phyloP scores from a whole-genome alignment of 768 basidiomycete species.

The Naganishia antarctica region DNA sequence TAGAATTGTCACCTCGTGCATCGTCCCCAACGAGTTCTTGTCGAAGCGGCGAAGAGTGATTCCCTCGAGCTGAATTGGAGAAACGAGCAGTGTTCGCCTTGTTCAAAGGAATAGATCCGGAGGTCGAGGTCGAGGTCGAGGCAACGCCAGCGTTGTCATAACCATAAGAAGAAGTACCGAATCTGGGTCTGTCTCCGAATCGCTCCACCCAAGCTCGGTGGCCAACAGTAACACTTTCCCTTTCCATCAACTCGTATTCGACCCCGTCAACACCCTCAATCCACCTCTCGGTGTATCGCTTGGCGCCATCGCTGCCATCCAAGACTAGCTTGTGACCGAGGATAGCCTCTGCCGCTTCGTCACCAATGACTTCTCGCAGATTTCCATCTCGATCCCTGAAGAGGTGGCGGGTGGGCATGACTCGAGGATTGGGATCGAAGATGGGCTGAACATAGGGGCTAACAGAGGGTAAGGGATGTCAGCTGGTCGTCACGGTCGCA shows the following conservation, averaged over 20 bases:
- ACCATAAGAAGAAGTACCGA: neutral
- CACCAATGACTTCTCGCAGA: slow-evolving; percentile 46
- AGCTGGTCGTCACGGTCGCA: neutral
- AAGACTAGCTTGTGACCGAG: slow-evolving; percentile 32
- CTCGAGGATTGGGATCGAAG: slow-evolving; percentile 42
- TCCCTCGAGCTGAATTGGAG: neutral
- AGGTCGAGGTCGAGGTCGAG: slow-evolving; percentile 7
- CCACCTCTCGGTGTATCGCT: slow-evolving; percentile 26
- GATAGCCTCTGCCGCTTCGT: slow-evolving; percentile 43
- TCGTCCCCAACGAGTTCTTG: neutral
- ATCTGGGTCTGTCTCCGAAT: slow-evolving; percentile 23
- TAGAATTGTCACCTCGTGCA: neutral
- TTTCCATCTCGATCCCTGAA: slow-evolving; percentile 37
- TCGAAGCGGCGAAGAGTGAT: slow-evolving; percentile 10
- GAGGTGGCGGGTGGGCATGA: slow-evolving; percentile 40
- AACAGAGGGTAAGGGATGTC: neutral
- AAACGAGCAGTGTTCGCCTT: neutral
- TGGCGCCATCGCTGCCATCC: slow-evolving; percentile 19
- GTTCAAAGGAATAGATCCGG: slow-evolving; percentile 10
- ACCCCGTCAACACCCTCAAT: slow-evolving; percentile 28
- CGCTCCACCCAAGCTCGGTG: slow-evolving; percentile 26
- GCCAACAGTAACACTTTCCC: slow-evolving; percentile 25
- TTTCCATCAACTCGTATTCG: slow-evolving; percentile 25
- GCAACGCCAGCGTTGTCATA: neutral
- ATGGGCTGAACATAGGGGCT: slow-evolving; percentile 48